These are phyloP conservation scores for Gaillardinia entomophila DNA, from an alignment of 805 yeast genomes.

Conservation along the genomic window DNA sequence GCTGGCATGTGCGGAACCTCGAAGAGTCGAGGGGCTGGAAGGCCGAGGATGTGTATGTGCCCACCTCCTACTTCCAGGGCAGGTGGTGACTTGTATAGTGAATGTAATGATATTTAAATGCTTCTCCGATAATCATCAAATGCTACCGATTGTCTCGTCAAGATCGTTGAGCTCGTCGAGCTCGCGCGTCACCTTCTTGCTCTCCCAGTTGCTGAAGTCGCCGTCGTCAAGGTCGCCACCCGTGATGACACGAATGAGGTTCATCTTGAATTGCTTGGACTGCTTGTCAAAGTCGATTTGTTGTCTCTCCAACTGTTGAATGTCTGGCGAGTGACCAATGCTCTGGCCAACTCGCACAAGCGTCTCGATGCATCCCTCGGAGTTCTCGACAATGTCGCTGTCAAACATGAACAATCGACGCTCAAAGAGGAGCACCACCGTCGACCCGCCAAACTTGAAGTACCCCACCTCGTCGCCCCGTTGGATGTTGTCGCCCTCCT, in stretches of 20 bases:
- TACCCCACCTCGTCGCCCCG: conserved; percentile 88
- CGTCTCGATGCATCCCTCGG: conserved; percentile 69
- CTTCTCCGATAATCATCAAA: background rate
- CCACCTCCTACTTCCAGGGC: conserved; percentile 19
- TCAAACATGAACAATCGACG: conserved; percentile 53
- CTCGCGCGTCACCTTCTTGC: conserved; percentile 20
- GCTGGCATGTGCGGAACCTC: conserved; percentile 28
- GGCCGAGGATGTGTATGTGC: conserved; percentile 23
- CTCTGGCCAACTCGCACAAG: conserved; percentile 87
- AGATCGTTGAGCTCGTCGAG: conserved; percentile 10
- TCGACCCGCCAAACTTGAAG: conserved; percentile 95
- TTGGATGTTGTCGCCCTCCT: conserved; percentile 49
- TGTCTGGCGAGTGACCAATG: conserved; percentile 64
- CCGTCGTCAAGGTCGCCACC: conserved; percentile 43
- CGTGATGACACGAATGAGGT: conserved; percentile 52
- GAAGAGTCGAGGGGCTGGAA: conserved; percentile 24
- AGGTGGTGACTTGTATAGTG: conserved; percentile 4
- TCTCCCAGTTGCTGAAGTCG: conserved; percentile 35
- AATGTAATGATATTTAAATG: background rate
- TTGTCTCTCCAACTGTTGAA: conserved; percentile 44
- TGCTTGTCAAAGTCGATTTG: conserved; percentile 41
- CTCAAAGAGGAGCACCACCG: conserved; percentile 65
- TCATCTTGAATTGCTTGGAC: conserved; percentile 40
- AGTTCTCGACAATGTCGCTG: conserved; percentile 64
- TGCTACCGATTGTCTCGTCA: conserved; percentile 2